Percentiles rank a stretch among this genome's conserved stretches.
Conservation (phyloP, 2,329 filamentous ascomycete species). For the Neonectria hederae region DNA sequence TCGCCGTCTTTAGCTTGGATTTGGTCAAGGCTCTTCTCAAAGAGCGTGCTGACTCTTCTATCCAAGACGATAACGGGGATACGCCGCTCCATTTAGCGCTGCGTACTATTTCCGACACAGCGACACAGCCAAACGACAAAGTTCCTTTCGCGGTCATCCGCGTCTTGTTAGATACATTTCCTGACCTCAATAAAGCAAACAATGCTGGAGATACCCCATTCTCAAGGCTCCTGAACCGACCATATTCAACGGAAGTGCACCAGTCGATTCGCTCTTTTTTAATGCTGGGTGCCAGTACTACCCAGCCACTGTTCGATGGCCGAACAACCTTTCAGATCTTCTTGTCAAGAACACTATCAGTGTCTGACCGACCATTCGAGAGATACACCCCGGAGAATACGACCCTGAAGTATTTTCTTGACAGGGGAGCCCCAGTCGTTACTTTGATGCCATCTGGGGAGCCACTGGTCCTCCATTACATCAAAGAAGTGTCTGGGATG, state of each 20-base stretch:
- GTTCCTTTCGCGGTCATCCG: neutral
- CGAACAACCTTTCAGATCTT: slow-evolving; percentile 1
- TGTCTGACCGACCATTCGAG: too few relatives aligned
- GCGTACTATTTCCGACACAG: too few relatives aligned
- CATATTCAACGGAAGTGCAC: neutral
- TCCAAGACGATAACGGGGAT: slow-evolving; percentile 2
- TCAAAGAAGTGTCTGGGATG: neutral
- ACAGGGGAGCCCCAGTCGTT: neutral
- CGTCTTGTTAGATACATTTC: neutral
- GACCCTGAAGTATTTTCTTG: neutral
- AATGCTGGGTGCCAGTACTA: neutral
- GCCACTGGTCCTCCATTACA: neutral
- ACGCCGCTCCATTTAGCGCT: slow-evolving; percentile 1
- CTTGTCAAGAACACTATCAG: neutral
- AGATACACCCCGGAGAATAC: too few relatives aligned
- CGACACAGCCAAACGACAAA: too few relatives aligned
- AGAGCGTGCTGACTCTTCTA: neutral
- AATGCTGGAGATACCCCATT: neutral
- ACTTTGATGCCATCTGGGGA: neutral
- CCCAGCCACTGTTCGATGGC: neutral
- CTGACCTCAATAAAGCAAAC: neutral
- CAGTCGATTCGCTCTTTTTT: too few relatives aligned
- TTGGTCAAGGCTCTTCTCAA: neutral
- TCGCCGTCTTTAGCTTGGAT: neutral
- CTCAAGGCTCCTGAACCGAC: neutral